Conservation (phyloP, 257 asterid species). For the Avicennia marina region DNA sequence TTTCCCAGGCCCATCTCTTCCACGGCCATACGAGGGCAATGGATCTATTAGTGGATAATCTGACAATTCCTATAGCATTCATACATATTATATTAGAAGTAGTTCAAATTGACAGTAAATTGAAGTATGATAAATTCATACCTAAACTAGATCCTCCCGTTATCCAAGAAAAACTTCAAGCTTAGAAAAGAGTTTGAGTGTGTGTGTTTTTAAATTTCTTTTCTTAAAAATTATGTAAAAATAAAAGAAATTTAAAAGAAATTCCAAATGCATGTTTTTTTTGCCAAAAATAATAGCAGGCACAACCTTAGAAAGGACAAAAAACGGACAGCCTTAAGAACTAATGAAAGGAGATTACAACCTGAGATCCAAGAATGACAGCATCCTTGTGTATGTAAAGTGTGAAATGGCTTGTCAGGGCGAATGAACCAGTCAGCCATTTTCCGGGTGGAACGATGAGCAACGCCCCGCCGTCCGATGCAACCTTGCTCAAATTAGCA, state of each 20-base stretch:
- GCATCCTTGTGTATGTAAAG: slow-evolving; percentile 54
- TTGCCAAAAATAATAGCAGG: no score
- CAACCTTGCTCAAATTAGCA: slow-evolving; percentile 38
- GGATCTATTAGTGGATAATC: slow-evolving; percentile 59
- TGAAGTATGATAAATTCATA: no score
- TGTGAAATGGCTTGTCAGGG: slow-evolving; percentile 60
- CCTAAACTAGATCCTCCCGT: no score
- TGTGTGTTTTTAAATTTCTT: no score
- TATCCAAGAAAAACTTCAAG: no score
- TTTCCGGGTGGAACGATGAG: slow-evolving; percentile 64
- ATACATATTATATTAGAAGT: no score
- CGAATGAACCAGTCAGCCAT: slow-evolving; percentile 65
- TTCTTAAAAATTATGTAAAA: neutral
- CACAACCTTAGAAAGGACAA: no score
- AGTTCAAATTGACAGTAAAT: no score
- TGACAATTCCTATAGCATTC: slow-evolving; percentile 30
- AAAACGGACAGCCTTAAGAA: neutral
- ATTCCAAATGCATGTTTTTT: no score
- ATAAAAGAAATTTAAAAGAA: neutral
- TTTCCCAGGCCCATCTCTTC: slow-evolving; percentile 50
- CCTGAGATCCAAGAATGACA: slow-evolving; percentile 57
- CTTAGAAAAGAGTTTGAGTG: no score
- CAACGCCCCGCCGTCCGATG: slow-evolving; percentile 47
- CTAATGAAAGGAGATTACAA: neutral
- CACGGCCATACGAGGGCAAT: slow-evolving; percentile 71